Evolutionary conservation across 2,329 filamentous ascomycete genomes (phyloP), one percentile per base, ranked within the genome.

Genomic region (Tolypocladium paradoxum): DNA sequence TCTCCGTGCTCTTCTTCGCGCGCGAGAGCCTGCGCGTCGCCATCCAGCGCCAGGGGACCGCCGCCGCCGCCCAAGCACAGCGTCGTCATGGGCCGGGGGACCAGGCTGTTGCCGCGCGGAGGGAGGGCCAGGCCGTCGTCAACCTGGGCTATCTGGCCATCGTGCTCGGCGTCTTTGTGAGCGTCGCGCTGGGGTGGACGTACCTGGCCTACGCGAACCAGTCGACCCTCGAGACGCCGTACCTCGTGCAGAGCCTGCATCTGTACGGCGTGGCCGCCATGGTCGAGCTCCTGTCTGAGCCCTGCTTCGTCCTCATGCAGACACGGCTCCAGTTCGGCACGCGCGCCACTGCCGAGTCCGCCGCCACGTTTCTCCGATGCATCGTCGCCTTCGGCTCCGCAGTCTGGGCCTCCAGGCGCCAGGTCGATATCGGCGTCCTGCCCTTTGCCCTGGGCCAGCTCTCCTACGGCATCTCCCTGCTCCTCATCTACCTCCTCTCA

Each of bases 1-100:
- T 95, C 46, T 90, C 90, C 0, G 85, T 95, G n/a, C 78, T 99
- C 0, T 96, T 95, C 69, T 97, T 99, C 64, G 87, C 93, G 0
- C 81, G 93, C 38, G 93, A 99, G 70, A 92, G 87, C 62, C 73
- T 97, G 49, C 85, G 93, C 18, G 86, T 96, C n/a, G 90, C 92
- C 29, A 82, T 96, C 36, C 92, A 97, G 70, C 80, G 93, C 50
- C 87, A 91, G 60, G 57, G 60, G n/a, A 60, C 59, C 5, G 55
- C 57, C 6, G 55, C 50, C 59, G 52, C 50, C 64, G 56, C 59
- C n/a, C n/a, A n/a, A n/a, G n/a, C n/a, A n/a, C n/a, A n/a, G n/a
- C n/a, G n/a, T n/a, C n/a, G n/a, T n/a, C n/a, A n/a, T n/a, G n/a
- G n/a, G n/a, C n/a, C n/a, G n/a, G n/a, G n/a, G n/a, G n/a, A n/a